These are phyloP conservation scores for Torrubiellomyces zombiae DNA, from an alignment of 2,329 filamentous ascomycete genomes.

Conservation along the genomic window DNA sequence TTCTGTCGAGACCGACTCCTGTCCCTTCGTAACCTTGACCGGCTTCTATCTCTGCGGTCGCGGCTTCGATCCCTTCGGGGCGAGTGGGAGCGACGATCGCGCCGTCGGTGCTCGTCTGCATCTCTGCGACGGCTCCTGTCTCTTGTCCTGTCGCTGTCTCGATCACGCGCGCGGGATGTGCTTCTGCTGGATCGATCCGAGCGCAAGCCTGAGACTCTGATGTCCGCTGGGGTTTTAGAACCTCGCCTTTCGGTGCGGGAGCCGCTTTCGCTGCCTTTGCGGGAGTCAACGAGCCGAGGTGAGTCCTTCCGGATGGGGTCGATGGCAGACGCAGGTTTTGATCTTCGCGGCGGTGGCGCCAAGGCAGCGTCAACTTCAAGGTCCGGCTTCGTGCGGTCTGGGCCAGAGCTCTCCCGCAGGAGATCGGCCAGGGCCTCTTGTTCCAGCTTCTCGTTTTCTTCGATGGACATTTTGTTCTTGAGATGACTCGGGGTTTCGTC, in stretches of 20 bases:
- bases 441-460: slow-evolving; percentile 40
- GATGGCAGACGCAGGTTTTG: slow-evolving; percentile 39
- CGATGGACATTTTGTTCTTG: slow-evolving; percentile 38
- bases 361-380: slow-evolving; percentile 39
- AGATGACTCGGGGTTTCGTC: slow-evolving; percentile 25
- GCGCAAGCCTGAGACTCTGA: slow-evolving; percentile 9
- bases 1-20: slow-evolving; percentile 22
- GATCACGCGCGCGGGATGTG: slow-evolving; percentile 12
- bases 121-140: slow-evolving; percentile 14
- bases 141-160: slow-evolving; percentile 11
- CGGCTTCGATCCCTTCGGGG: slow-evolving; percentile 19
- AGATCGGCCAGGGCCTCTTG: slow-evolving; percentile 41
- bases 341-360: slow-evolving; percentile 35
- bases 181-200: slow-evolving; percentile 19
- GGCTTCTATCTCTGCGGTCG: slow-evolving; percentile 19
- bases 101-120: slow-evolving; percentile 14
- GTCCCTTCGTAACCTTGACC: slow-evolving; percentile 18
- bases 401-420: slow-evolving; percentile 39
- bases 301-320: slow-evolving; percentile 34
- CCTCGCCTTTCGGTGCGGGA: slow-evolving; percentile 18
- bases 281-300: slow-evolving; percentile 23
- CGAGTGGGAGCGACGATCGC: slow-evolving; percentile 21
- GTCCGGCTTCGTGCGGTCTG: slow-evolving; percentile 31
- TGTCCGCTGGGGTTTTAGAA: slow-evolving; percentile 11
- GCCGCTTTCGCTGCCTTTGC: slow-evolving; percentile 18